These are phyloP conservation scores for Melanopsichium pennsylvanicum DNA, from an alignment of 1,284 basidiomycete species.

Conservation along the genomic window DNA sequence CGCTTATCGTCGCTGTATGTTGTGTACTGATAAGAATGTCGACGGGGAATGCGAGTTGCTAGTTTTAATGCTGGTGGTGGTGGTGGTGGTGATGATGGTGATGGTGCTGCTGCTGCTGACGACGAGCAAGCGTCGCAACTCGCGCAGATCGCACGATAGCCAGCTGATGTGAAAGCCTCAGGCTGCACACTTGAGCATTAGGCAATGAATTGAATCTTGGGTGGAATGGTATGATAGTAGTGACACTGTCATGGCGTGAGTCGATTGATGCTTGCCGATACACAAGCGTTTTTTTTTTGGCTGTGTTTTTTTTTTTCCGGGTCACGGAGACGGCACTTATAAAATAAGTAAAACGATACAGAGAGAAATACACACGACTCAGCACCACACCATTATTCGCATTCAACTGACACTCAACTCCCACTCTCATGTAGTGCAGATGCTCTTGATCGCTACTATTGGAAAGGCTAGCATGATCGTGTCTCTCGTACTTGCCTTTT, in stretches of 20 bases:
- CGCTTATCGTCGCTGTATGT: too few relatives aligned
- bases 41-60: too few relatives aligned
- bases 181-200: constrained; percentile 20
- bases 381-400: too few relatives aligned
- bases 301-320: constrained; percentile 2
- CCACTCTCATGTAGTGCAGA: background rate
- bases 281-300: background rate
- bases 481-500: too few relatives aligned
- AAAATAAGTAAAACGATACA: background rate
- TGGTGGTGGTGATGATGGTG: too few relatives aligned
- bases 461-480: background rate
- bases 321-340: constrained; percentile 1
- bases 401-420: too few relatives aligned
- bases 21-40: too few relatives aligned
- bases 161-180: constrained; percentile 24
- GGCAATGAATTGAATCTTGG: too few relatives aligned
- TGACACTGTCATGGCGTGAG: too few relatives aligned
- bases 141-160: constrained; percentile 26
- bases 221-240: background rate
- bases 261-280: background rate
- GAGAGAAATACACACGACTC: too few relatives aligned
- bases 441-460: background rate
- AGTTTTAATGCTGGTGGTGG: too few relatives aligned
- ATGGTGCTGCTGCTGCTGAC: constrained; percentile 4
- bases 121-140: constrained; percentile 19